Evolutionary conservation across 2,329 filamentous ascomycete species (phyloP).

Genomic region (Penicillium sp.): DNA sequence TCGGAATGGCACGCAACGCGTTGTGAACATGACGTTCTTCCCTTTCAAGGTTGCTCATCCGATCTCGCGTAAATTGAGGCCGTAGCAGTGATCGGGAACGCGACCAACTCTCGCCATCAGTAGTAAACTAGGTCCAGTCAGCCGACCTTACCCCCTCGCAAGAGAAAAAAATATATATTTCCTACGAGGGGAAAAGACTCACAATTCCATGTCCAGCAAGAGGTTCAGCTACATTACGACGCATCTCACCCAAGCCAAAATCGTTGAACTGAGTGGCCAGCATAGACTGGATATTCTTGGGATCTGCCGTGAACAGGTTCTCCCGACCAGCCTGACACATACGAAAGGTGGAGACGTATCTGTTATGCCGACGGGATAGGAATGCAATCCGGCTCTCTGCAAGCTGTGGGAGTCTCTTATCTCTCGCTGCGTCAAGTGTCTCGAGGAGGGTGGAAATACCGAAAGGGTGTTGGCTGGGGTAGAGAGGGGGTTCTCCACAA

Average conservation of each 20-base stretch:
- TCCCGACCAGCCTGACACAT: background rate
- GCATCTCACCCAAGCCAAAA: background rate
- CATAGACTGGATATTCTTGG: background rate
- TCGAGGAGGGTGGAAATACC: background rate
- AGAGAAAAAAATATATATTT: background rate
- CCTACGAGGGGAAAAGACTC: background rate
- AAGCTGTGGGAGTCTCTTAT: background rate
- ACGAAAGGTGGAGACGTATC: background rate
- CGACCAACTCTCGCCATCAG: slow-evolving; percentile 49
- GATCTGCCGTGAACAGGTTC: background rate
- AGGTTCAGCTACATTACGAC: background rate
- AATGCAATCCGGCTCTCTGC: background rate
- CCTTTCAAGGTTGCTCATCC: slow-evolving; percentile 53
- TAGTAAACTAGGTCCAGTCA: slow-evolving; percentile 35
- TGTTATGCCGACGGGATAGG: background rate
- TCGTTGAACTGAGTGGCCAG: background rate
- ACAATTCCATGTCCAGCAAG: background rate
- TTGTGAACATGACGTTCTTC: slow-evolving; percentile 58
- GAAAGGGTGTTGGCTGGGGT: background rate
- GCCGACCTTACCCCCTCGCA: background rate
- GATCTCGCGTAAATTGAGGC: slow-evolving; percentile 52
- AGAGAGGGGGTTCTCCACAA: background rate
- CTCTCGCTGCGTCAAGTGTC: background rate
- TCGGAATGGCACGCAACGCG: slow-evolving; percentile 24
- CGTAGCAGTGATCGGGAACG: slow-evolving; percentile 43